Evolutionary conservation across 208 protist species (phyloP).

Genomic region (Angomonas deanei): DNA sequence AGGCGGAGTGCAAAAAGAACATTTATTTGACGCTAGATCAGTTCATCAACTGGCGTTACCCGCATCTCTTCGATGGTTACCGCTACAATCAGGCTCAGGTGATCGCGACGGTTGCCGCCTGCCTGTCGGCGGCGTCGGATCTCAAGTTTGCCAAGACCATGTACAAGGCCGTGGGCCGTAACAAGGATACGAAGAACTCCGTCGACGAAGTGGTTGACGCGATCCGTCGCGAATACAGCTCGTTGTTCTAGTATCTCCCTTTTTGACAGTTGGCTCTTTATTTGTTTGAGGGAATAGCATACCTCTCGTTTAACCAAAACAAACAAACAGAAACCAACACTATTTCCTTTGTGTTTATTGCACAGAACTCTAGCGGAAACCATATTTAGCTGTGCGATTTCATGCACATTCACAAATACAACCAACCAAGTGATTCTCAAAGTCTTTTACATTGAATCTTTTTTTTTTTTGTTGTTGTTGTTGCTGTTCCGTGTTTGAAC

Average conservation of each 20-base stretch:
- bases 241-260: constrained; percentile 30
- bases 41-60: constrained; percentile 67
- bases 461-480: too few relatives aligned
- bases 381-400: too few relatives aligned
- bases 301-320: too few relatives aligned
- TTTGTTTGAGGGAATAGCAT: too few relatives aligned
- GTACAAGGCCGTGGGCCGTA: constrained; percentile 50
- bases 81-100: constrained; percentile 61
- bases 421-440: too few relatives aligned
- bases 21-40: constrained; percentile 68
- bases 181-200: constrained; percentile 50
- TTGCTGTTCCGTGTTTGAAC: too few relatives aligned
- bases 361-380: too few relatives aligned
- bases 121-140: constrained; percentile 43
- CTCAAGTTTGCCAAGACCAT: constrained; percentile 62
- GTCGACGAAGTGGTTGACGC: constrained; percentile 75
- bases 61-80: constrained; percentile 73
- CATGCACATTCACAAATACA: too few relatives aligned
- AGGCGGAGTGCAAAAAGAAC: constrained; percentile 33
- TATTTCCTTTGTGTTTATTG: background rate
- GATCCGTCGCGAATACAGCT: constrained; percentile 60
- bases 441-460: too few relatives aligned
- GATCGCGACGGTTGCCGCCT: constrained; percentile 65
- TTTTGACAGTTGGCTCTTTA: too few relatives aligned
- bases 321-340: too few relatives aligned